Base-by-base conservation (phyloP, 116 monocot genomes). In the Trichopus zeylanicus region DNA sequence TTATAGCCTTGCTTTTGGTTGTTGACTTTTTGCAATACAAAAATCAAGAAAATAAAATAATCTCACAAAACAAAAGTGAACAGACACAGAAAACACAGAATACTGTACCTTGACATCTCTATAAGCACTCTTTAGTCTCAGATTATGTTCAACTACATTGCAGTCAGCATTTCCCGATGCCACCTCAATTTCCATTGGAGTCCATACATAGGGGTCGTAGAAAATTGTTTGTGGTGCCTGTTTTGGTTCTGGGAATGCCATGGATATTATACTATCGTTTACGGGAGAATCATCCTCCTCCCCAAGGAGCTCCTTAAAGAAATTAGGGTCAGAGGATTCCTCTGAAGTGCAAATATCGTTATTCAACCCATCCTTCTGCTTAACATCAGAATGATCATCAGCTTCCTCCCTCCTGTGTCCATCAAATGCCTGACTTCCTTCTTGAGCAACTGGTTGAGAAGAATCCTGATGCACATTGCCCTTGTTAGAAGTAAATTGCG, bases 91-190 rank as follows among this genome's bases (percentile, higher is more conserved):
- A 5, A 39, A 53, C 26, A 24, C 26, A 39, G 29, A 16, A 33
- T 48, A 0, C n/a, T 51, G 31, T 73, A 88, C 93, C 90, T 90
- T 78, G 4, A 85, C 91, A 79, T 91, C 87, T 42, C 70, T 54
- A 70, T 97, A 97, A 29, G 66, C 77, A 61, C 97, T 97, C 59
- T 77, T 75, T 51, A 97, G 57, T 60, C 80, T 82, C 59, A 91
- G 69, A 59, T 65, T 62, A 66, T 97, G 97, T 70, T 85, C 75
- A 53, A 87, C 37, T 59, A 51, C 16, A 30, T 64, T 82, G 34
- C 77, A 69, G 12, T 73, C 84, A 56, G 74, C 68, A 61, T 78
- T 79, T 57, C 97, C 97, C 57, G 91, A 78, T 37, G 97, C 87
- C 59, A 56, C 49, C 49, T 70, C 87, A 65, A 87, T 65, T 70